Base-by-base conservation (phyloP, 495 filamentous ascomycete genomes). In the Haplographium delicatum region DNA sequence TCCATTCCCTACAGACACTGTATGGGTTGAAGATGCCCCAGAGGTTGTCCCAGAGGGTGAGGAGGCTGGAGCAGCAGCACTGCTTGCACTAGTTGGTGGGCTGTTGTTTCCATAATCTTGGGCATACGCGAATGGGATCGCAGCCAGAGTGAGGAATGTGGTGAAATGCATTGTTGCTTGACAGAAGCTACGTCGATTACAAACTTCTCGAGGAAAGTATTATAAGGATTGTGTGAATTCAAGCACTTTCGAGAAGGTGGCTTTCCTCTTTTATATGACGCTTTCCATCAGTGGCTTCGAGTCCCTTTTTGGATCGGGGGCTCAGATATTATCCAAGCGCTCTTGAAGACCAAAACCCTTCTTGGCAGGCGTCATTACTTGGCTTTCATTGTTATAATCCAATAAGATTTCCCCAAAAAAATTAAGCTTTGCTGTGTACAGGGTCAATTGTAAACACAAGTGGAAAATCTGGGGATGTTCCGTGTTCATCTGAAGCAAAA, bases 1-100 rank as follows among this genome's bases (percentile, higher is more conserved):
- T 39, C 63, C 55, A 1, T 67, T 57, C 34, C 79, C 80, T 26
- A 19, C 22, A 8, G 35, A 39, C 11, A 78, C 80, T 24, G 68
- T 54, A 43, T 82, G 58, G 5, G 70, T 75, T 53, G 79, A 73
- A 5, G 70, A 77, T 13, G 54, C 39, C 44, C 60, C 61, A 7
- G 46, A 51, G 51, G 60, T 53, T 13, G 35, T 44, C 7, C 18
- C 37, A 26, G 37, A 16, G 16, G 39, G 15, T n/a, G 46, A 27
- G 20, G 34, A 24, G 31, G 51, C 31, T 28, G 26, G 18, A 4
- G 44, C 25, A n/a, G 50, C 24, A 4, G 34, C 25, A 13, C 16
- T 19, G 47, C 35, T n/a, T 1, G 35, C 20, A 22, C 13, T 30
- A 3, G 39, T 24, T 3, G 30, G 16, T 13, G 33, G 0, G 3